phyloP scores from a whole-genome alignment of 2,329 filamentous ascomycete genomes.

The Cercospora sp. region DNA sequence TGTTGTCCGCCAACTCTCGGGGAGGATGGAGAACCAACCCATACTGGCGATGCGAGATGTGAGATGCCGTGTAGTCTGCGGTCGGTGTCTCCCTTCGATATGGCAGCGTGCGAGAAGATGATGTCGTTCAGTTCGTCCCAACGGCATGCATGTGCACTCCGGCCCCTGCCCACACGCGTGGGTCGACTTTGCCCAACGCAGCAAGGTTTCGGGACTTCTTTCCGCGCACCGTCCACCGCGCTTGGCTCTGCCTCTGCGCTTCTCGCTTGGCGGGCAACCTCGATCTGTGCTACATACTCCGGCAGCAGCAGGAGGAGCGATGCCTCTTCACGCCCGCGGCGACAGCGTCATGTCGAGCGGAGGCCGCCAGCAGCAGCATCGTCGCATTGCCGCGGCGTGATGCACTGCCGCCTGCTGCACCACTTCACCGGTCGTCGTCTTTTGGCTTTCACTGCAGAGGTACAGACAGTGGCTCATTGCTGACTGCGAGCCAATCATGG shows the following conservation, averaged over 20 bases:
- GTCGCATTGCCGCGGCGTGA: background rate
- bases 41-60: slow-evolving; percentile 43
- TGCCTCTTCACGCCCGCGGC: too few species aligned
- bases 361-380: slow-evolving; percentile 1
- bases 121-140: background rate
- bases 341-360: too few species aligned
- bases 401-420: background rate
- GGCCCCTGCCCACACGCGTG: background rate
- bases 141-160: background rate
- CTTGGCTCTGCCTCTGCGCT: background rate
- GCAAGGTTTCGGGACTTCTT: background rate
- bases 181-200: background rate
- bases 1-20: slow-evolving; percentile 55
- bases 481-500: slow-evolving; percentile 15
- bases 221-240: background rate
- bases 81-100: background rate
- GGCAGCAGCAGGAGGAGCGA: background rate
- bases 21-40: slow-evolving; percentile 66
- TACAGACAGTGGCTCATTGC: slow-evolving; percentile 19
- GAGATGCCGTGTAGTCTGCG: background rate
- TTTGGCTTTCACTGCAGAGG: slow-evolving; percentile 1
- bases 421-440: slow-evolving; percentile 13
- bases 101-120: background rate
- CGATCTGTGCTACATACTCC: background rate
- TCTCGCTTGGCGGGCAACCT: too few species aligned